Percentiles rank a stretch among this genome's conserved stretches.
Conservation (phyloP, 192 early-diverging fungal genomes). For the Podila clonocystis region DNA sequence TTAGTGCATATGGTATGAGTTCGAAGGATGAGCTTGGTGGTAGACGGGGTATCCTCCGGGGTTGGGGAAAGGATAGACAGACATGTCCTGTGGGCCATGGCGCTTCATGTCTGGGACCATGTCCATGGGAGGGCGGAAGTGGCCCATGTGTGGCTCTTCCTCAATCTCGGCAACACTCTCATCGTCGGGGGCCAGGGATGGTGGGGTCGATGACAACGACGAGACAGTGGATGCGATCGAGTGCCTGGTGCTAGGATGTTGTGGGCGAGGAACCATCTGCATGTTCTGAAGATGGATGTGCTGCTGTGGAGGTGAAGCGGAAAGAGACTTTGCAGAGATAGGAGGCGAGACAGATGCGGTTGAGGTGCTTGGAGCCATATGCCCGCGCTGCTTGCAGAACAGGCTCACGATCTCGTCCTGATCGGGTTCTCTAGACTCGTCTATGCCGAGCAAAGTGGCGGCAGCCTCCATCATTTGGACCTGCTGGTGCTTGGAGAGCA, state of each 20-base stretch:
- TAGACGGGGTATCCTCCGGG: neutral
- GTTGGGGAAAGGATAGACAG: constrained; percentile 3
- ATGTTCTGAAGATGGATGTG: neutral
- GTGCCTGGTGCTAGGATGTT: neutral
- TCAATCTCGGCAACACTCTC: constrained; percentile 37
- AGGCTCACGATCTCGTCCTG: constrained; percentile 35
- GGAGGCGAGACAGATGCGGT: constrained; percentile 35
- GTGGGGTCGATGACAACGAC: constrained; percentile 36
- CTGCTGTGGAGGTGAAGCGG: constrained; percentile 27
- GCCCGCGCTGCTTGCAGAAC: constrained; percentile 31
- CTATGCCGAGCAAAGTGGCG: constrained; percentile 65
- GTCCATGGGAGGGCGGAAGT: constrained; percentile 13
- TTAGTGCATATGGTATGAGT: constrained; percentile 24
- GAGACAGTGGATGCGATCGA: constrained; percentile 32
- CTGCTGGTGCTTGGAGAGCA: constrained; percentile 74
- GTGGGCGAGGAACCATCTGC: neutral
- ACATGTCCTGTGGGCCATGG: constrained; percentile 12
- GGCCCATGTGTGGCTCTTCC: constrained; percentile 14
- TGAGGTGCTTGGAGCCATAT: constrained; percentile 14
- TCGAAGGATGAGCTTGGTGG: constrained; percentile 4
- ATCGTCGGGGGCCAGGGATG: constrained; percentile 39
- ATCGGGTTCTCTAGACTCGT: constrained; percentile 24
- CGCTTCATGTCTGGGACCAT: neutral
- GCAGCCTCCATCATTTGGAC: constrained; percentile 76
- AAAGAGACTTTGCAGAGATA: constrained; percentile 38